These are phyloP conservation scores for Xerocomus spinulosus DNA, from an alignment of 768 basidiomycete species.

Conservation along the genomic window DNA sequence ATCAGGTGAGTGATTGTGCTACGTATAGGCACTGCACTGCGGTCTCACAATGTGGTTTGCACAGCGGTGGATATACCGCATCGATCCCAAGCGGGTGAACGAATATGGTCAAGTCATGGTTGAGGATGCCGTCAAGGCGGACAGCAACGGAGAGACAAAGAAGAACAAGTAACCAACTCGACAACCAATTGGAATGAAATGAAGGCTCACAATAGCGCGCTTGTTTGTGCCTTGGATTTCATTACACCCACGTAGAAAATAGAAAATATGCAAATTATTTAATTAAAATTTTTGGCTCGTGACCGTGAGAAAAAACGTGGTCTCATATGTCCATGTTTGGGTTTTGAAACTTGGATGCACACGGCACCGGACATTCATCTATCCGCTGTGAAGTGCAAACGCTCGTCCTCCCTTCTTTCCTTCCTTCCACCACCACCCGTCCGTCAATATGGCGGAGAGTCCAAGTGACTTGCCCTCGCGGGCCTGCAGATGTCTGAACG, in stretches of 20 bases:
- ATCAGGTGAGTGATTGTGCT: conserved; percentile 59
- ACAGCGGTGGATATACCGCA: conserved; percentile 95
- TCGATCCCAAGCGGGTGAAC: conserved; percentile 92
- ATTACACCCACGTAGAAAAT: no score
- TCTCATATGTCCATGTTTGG: conserved; percentile 22
- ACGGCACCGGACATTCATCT: conserved; percentile 34
- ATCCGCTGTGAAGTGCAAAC: conserved; percentile 20
- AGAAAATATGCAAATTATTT: background rate
- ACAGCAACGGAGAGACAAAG: conserved; percentile 47
- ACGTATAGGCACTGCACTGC: conserved; percentile 4
- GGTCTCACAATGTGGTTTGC: conserved; percentile 11
- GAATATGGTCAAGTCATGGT: conserved; percentile 88
- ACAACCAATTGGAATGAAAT: conserved; percentile 5
- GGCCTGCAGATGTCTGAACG: conserved; percentile 71
- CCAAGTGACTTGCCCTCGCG: conserved; percentile 27
- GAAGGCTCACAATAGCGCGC: background rate
- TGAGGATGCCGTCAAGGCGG: conserved; percentile 39
- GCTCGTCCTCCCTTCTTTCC: conserved; percentile 14
- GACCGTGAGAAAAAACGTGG: conserved; percentile 19
- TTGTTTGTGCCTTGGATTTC: background rate
- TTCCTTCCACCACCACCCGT: conserved; percentile 16
- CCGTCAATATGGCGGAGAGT: conserved; percentile 23
- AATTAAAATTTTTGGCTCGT: conserved; percentile 6
- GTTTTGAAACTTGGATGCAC: conserved; percentile 21
- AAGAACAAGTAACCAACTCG: conserved; percentile 43